These are phyloP conservation scores for Rhodamnia rubescens DNA, from an alignment of 345 rosid species.

Conservation along the genomic window DNA sequence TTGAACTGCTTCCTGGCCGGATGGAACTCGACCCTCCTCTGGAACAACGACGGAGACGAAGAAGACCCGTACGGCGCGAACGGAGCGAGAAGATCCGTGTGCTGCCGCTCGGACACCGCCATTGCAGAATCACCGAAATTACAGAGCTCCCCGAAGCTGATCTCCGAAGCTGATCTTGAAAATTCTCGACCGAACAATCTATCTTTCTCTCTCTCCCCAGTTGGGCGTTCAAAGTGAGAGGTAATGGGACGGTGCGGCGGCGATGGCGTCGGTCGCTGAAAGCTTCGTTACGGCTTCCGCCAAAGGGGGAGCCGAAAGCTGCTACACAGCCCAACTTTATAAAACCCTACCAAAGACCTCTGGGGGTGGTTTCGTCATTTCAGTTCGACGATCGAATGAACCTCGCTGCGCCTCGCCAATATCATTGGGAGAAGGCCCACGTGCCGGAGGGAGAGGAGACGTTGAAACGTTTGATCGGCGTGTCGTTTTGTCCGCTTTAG, in stretches of 20 bases:
- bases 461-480: not conserved
- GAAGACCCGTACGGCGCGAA: not conserved
- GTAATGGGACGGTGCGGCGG: not conserved
- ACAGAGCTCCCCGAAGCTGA: too few species aligned
- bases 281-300: conserved; percentile 37
- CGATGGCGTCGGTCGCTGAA: conserved; percentile 4
- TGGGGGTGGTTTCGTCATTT: not conserved
- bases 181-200: not conserved
- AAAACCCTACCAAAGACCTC: conserved; percentile 45
- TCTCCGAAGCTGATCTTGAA: not conserved
- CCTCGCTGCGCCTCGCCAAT: not conserved
- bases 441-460: not conserved
- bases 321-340: conserved; percentile 3
- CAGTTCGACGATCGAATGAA: not conserved
- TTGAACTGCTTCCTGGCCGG: conserved; percentile 47
- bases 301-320: conserved; percentile 1
- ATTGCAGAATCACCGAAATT: not conserved
- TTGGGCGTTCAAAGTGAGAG: not conserved
- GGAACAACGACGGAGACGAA: not conserved
- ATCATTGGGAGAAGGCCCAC: not conserved
- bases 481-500: not conserved
- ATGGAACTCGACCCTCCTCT: conserved; percentile 49
- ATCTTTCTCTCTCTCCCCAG: not conserved
- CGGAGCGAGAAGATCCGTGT: not conserved
- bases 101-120: not conserved